These are phyloP conservation scores for Cystoderma amianthinum DNA, from an alignment of 768 basidiomycete species.

Conservation along the genomic window DNA sequence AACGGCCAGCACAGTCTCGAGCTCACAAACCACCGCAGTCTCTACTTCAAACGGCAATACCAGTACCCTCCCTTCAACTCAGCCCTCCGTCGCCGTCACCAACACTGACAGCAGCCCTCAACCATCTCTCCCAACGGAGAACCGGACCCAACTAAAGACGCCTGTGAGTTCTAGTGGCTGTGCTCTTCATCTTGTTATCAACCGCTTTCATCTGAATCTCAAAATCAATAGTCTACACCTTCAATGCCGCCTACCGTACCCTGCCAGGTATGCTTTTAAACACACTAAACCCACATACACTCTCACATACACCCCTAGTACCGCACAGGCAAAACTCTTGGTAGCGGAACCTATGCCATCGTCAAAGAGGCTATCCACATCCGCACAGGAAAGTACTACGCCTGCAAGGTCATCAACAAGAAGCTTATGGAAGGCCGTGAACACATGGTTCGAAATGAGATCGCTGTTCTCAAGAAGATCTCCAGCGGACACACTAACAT, in stretches of 20 bases:
- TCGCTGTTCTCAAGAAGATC: slow-evolving; percentile 87
- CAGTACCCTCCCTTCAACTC: no score
- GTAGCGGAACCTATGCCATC: slow-evolving; percentile 92
- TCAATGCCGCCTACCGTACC: slow-evolving; percentile 34
- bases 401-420: slow-evolving; percentile 99
- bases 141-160: no score
- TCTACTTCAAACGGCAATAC: no score
- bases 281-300: slow-evolving; percentile 4
- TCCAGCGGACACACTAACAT: slow-evolving; percentile 88
- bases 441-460: slow-evolving; percentile 98
- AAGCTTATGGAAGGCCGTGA: slow-evolving; percentile 97
- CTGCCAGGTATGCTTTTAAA: slow-evolving; percentile 29
- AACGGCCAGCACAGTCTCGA: no score
- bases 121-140: no score
- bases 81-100: no score
- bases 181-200: slow-evolving; percentile 7
- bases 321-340: slow-evolving; percentile 81
- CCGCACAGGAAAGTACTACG: slow-evolving; percentile 88
- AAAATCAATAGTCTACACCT: not conserved
- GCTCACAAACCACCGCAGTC: no score
- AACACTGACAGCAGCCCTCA: no score
- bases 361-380: slow-evolving; percentile 95
- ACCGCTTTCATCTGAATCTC: not conserved
- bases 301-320: slow-evolving; percentile 40
- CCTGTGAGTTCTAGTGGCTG: no score